Base-by-base conservation (phyloP, 2,329 filamentous ascomycete species). In the Pezicula neosporulosa region DNA sequence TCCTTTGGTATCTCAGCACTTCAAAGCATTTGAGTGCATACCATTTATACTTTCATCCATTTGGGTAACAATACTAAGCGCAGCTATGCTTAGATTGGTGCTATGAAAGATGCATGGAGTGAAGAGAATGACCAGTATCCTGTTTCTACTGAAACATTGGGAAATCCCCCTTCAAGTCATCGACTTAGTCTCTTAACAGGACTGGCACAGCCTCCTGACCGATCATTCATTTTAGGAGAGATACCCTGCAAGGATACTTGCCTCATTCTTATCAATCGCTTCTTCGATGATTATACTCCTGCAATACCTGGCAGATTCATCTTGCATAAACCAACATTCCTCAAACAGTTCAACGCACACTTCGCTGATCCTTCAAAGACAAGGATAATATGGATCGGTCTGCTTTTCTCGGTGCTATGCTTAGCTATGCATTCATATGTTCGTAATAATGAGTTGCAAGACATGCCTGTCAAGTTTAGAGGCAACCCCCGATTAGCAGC, bases 221-320 rank as follows among this genome's bases (percentile, higher is more conserved):
- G 16, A 73, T 79, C 54, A 28, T 57, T 49, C 3, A 63, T 83
- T 24, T 53, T 82, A 3, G 65, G 65, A n/a, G 60, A 73, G 38
- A 56, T 83, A 8, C 78, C 78, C 2, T 69, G 75, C 15, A 72
- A 70, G 49, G 61, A 65, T 2, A 63, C 77, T 8, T 69, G 72
- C 13, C 78, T 80, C 55, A 72, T 73, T 41, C 67, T 83, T 30
- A 69, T 80, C 53, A 72, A 73, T 56, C 69, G 75, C 43, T 82
- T 80, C 58, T 82, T 82, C 58, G 68, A 70, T 42, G 76, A 75
- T 0, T 72, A 76, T 54, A 77, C 72, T 49, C 78, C 78, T 15
- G 77, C 77, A 30, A 72, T 77, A 50, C 73, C 77, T 77, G 63
- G 61, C 66, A 62, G 8, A 39, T 55, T 77, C 53, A 68, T 77